Evolutionary conservation across 208 protist genomes (phyloP), one percentile per base, ranked within the genome.

Genomic region (Leishmania gerbilli): DNA sequence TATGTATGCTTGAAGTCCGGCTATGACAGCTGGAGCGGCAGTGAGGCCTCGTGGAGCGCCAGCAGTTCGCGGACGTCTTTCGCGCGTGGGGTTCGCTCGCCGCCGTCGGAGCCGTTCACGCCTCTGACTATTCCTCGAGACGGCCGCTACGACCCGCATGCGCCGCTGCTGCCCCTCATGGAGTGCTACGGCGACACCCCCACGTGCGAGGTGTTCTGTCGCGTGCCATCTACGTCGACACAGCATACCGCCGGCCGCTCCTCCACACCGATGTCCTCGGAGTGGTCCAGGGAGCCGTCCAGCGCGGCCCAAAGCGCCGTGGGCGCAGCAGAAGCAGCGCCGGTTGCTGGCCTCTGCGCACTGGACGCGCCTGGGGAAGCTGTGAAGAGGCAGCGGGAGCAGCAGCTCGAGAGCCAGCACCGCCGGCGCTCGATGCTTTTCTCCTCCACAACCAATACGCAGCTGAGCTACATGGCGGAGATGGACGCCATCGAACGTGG

Each of bases 401-500:
- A 24, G 7, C 74, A n/a, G 15, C n/a, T 34, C 27, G 68, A 31
- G 34, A 72, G 40, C 47, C 37, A n/a, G 34, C 24, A 62, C 3
- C 56, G 37, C 24, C 74, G 27, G 55, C 72, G 8, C 72, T 27
- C 53, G 40, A 15, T 47, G 21, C 34, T 27, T 31, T 58, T 60
- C 31, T 74, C 77, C 27, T 31, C 49, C 19, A 67, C 47, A 0
- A 75, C 31, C 77, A 80, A 74, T 40, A 86, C 87, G 15, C 87
- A 86, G 58, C 76, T 71, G 3, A 88, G 80, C 74, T 75, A 79
- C 34, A 40, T 75, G 7, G 74, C 60, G 15, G 87, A 90, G 58
- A 84, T 84, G 80, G 87, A 90, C 27, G 84, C 80, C 31, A 87
- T 90, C 47, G 87, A 85, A 13, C 72, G 81, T 47, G 87, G 87